A percentile compares a stretch with the other conserved stretches of the same genome.
These are phyloP conservation scores for Populus tomentosa DNA, from an alignment of 441 rosid species.

Conservation along the genomic window DNA sequence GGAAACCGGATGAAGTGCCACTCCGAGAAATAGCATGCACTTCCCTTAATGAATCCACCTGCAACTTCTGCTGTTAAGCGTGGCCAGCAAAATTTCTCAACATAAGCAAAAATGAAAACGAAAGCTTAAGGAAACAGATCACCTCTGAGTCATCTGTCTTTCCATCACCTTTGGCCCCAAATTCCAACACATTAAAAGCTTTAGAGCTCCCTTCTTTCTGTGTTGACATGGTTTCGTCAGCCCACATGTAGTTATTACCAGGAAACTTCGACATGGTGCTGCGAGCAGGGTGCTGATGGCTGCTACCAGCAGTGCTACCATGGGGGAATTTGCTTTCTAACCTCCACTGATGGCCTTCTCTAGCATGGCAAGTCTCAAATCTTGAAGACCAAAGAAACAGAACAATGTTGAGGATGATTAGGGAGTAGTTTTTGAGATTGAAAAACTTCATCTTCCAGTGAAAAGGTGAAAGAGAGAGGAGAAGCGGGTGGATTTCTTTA, in stretches of 20 bases:
- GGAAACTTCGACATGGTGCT: slow-evolving; percentile 12
- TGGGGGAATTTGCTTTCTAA: slow-evolving; percentile 3
- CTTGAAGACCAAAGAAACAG: slow-evolving; percentile 26
- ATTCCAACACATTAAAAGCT: slow-evolving; percentile 55
- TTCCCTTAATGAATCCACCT: too few relatives aligned
- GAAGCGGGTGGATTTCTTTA: background rate
- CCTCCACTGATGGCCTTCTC: slow-evolving; percentile 36
- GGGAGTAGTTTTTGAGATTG: slow-evolving; percentile 21
- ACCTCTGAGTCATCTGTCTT: slow-evolving; percentile 83
- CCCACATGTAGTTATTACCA: background rate
- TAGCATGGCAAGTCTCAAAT: slow-evolving; percentile 43
- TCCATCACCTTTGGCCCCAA: slow-evolving; percentile 87
- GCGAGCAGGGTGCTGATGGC: slow-evolving; percentile 8
- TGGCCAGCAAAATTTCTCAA: too few relatives aligned
- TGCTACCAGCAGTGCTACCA: background rate
- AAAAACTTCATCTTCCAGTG: slow-evolving; percentile 28
- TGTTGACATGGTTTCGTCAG: slow-evolving; percentile 5
- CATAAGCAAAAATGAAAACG: background rate
- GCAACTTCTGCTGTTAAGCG: too few relatives aligned
- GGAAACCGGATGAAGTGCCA: too few relatives aligned
- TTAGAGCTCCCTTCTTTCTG: slow-evolving; percentile 15
- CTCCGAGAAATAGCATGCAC: too few relatives aligned
- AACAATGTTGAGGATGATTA: slow-evolving; percentile 22
- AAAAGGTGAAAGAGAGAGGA: background rate
- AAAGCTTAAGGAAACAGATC: slow-evolving; percentile 1